phyloP scores from a whole-genome alignment of 2,329 filamentous ascomycete species.

The Tricladium varicosporioides region DNA sequence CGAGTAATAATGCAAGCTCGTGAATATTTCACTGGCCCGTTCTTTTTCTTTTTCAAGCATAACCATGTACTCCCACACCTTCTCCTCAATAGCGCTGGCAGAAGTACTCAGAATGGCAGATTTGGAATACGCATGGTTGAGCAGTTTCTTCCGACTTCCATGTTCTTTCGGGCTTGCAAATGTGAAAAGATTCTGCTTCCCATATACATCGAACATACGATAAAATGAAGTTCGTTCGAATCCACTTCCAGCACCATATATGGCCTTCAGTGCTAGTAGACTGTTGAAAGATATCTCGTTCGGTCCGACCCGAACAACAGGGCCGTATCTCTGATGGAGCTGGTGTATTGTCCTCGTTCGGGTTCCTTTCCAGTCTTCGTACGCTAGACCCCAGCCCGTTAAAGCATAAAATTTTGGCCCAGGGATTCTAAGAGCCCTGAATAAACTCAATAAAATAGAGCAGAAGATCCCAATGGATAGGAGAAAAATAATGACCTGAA shows the following conservation, averaged over 20 bases:
- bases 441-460: background rate
- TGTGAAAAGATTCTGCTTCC: slow-evolving; percentile 50
- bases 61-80: slow-evolving; percentile 40
- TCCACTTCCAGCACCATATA: slow-evolving; percentile 52
- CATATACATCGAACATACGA: slow-evolving; percentile 54
- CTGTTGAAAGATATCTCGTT: slow-evolving; percentile 35
- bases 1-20: slow-evolving; percentile 50
- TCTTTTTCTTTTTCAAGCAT: slow-evolving; percentile 39
- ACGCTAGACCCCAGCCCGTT: slow-evolving; percentile 2
- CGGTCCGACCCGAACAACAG: slow-evolving; percentile 29
- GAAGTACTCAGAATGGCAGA: slow-evolving; percentile 39
- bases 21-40: slow-evolving; percentile 44
- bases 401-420: slow-evolving; percentile 5
- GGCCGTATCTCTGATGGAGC: slow-evolving; percentile 21
- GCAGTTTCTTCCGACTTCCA: slow-evolving; percentile 49
- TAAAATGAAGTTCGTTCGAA: slow-evolving; percentile 46
- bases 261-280: slow-evolving; percentile 46
- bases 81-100: slow-evolving; percentile 37
- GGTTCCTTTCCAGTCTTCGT: slow-evolving; percentile 6
- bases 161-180: slow-evolving; percentile 45
- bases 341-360: slow-evolving; percentile 14
- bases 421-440: background rate
- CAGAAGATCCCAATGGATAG: too few relatives aligned
- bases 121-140: slow-evolving; percentile 53
- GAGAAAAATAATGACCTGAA: too few relatives aligned